Percentiles rank a stretch among this genome's conserved stretches.
phyloP scores from a whole-genome alignment of 495 filamentous ascomycete genomes.

The Symbiotaphrina buchneri region DNA sequence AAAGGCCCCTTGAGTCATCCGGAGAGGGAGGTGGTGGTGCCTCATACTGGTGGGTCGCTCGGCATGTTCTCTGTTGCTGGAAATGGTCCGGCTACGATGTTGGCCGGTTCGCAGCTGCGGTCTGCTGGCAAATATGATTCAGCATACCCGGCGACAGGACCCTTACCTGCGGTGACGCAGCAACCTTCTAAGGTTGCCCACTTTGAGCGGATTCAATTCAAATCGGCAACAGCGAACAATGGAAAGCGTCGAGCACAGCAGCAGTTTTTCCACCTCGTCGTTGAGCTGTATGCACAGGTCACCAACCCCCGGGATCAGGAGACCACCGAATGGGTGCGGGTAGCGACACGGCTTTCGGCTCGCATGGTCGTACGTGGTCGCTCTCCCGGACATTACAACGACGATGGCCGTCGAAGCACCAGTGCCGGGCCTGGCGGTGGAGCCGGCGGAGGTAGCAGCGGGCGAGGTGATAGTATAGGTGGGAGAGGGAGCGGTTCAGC shows the following conservation, averaged over 20 bases:
- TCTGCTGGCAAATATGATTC: constrained; percentile 16
- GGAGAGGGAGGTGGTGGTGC: constrained; percentile 43
- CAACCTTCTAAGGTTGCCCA: constrained; percentile 26
- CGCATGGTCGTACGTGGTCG: constrained; percentile 87
- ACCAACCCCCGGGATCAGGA: no score
- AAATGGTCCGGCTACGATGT: constrained; percentile 10
- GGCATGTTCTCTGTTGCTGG: constrained; percentile 8
- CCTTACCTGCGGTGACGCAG: constrained; percentile 14
- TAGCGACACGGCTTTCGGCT: constrained; percentile 57
- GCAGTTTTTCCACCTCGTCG: constrained; percentile 82
- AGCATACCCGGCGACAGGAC: constrained; percentile 9
- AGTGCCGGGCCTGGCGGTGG: constrained; percentile 53
- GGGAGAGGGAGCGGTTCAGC: constrained; percentile 6
- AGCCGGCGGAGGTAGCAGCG: constrained; percentile 23
- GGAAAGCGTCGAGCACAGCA: constrained; percentile 80
- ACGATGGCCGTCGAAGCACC: constrained; percentile 48
- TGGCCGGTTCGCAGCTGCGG: constrained; percentile 2
- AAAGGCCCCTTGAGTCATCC: constrained; percentile 70
- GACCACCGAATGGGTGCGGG: constrained; percentile 37
- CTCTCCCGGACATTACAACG: constrained; percentile 83
- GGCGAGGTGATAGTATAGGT: constrained; percentile 12
- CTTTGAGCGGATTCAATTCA: constrained; percentile 93
- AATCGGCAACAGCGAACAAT: constrained; percentile 89
- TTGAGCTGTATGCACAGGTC: constrained; percentile 72
- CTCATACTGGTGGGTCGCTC: constrained; percentile 32